phyloP scores from a whole-genome alignment of 2,329 filamentous ascomycete species.

The Xylaria sp. region DNA sequence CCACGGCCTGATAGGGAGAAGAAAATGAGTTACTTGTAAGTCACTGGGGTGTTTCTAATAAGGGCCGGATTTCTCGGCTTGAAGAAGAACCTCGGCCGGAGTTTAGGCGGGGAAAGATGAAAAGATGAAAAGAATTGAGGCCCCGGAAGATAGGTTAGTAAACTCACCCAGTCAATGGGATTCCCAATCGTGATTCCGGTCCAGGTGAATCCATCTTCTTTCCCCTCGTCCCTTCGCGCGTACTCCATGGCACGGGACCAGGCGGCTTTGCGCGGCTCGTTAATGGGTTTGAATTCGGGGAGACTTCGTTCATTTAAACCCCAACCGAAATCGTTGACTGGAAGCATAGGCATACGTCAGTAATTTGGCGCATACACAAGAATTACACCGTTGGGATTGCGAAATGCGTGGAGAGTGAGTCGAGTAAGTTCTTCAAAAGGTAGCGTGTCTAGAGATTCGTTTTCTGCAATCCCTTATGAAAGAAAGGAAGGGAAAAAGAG shows the following conservation, averaged over 20 bases:
- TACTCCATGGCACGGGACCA: slow-evolving; percentile 43
- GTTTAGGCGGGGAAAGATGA: neutral
- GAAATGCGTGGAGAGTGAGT: neutral
- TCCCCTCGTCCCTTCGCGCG: slow-evolving; percentile 34
- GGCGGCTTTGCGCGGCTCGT: slow-evolving; percentile 36
- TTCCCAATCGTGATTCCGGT: slow-evolving; percentile 49
- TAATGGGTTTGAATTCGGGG: slow-evolving; percentile 45
- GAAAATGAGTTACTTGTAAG: slow-evolving; percentile 6
- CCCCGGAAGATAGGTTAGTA: neutral
- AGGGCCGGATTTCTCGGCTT: neutral
- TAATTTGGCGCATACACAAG: neutral
- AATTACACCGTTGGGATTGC: neutral
- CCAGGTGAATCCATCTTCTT: slow-evolving; percentile 45
- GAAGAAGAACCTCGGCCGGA: neutral
- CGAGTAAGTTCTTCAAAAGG: slow-evolving; percentile 1
- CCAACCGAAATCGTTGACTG: slow-evolving; percentile 49
- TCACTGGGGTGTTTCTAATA: neutral
- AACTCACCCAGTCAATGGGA: slow-evolving; percentile 50
- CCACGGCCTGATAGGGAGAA: slow-evolving; percentile 20
- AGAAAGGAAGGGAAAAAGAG: neutral
- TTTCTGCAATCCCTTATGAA: neutral
- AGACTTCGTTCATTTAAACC: slow-evolving; percentile 39
- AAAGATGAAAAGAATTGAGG: neutral
- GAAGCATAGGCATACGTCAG: neutral
- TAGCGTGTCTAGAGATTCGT: neutral